A percentile compares a stretch with the other conserved stretches of the same genome.
These are phyloP conservation scores for Gloeopeniophorella convolvens DNA, from an alignment of 768 basidiomycete species.

Conservation along the genomic window DNA sequence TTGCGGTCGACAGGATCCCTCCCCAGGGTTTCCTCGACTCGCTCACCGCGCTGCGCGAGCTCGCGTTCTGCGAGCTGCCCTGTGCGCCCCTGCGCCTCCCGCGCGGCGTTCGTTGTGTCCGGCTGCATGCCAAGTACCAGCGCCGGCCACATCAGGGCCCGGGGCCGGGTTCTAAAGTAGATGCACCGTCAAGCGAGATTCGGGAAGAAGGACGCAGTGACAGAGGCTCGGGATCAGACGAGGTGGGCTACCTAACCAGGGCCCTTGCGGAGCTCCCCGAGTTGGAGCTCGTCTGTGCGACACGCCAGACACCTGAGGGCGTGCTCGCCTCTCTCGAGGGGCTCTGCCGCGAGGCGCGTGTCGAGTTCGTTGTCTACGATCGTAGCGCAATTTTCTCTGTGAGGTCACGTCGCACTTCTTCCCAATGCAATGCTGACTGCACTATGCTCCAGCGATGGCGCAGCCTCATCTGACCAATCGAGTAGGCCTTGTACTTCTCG, in stretches of 20 bases:
- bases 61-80: conserved; percentile 8
- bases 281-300: conserved; percentile 1
- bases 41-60: conserved; percentile 5
- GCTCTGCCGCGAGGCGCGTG: conserved; percentile 4
- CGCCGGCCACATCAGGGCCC: neutral
- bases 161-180: too few relatives aligned
- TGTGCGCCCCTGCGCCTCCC: neutral
- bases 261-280: conserved; percentile 10
- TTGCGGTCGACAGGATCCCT: conserved; percentile 9
- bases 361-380: conserved; percentile 10
- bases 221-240: neutral
- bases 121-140: neutral
- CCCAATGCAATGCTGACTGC: too few relatives aligned
- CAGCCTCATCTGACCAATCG: conserved; percentile 9
- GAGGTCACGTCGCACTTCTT: too few relatives aligned
- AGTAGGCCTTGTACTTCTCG: neutral
- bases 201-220: neutral
- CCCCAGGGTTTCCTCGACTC: conserved; percentile 9
- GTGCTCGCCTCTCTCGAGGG: conserved; percentile 1
- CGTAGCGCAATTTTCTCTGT: conserved; percentile 7
- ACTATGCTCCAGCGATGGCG: conserved; percentile 8
- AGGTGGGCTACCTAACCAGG: conserved; percentile 4
- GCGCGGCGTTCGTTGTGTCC: neutral
- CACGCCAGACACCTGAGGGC: neutral
- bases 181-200: neutral